Conservation (phyloP, 2,329 filamentous ascomycete species). For the Thielaviopsis ethacetica region DNA sequence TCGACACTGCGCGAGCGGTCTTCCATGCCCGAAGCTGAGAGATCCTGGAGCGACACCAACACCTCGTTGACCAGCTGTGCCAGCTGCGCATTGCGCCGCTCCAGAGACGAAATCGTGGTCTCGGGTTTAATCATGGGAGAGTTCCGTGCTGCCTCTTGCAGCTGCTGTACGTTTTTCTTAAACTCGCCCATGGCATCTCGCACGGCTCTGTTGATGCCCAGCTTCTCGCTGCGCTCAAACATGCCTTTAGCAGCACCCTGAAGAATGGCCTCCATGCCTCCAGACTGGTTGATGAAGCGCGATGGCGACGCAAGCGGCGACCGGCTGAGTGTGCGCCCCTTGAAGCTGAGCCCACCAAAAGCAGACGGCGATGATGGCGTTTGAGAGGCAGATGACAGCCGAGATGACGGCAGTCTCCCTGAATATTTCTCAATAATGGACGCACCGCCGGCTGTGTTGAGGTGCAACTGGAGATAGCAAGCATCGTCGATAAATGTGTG, state of each 20-base stretch:
- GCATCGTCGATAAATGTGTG: slow-evolving; percentile 78
- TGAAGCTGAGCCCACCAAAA: slow-evolving; percentile 22
- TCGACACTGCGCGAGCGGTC: slow-evolving; percentile 34
- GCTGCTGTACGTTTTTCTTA: slow-evolving; percentile 49
- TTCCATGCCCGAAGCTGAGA: slow-evolving; percentile 34
- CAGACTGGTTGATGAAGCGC: slow-evolving; percentile 37
- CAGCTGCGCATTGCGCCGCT: slow-evolving; percentile 49
- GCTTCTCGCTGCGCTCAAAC: slow-evolving; percentile 54
- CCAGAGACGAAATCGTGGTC: slow-evolving; percentile 25
- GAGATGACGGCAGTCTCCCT: slow-evolving; percentile 29
- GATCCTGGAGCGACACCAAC: slow-evolving; percentile 43
- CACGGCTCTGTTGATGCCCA: slow-evolving; percentile 66
- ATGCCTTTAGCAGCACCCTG: slow-evolving; percentile 64
- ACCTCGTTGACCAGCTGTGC: slow-evolving; percentile 53
- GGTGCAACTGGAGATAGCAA: slow-evolving; percentile 51
- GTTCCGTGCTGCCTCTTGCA: slow-evolving; percentile 12
- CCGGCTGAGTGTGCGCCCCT: slow-evolving; percentile 15
- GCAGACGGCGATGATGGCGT: slow-evolving; percentile 20
- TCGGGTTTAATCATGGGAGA: slow-evolving; percentile 12
- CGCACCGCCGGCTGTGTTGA: slow-evolving; percentile 43
- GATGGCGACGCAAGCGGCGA: slow-evolving; percentile 32
- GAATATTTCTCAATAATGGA: slow-evolving; percentile 58
- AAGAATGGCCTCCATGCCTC: slow-evolving; percentile 51
- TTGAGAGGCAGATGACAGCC: slow-evolving; percentile 15
- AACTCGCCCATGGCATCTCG: slow-evolving; percentile 71